Evolutionary conservation across 148 eudicot species (phyloP), one percentile per base, ranked within the genome.

Genomic region (Pouteria glomerata): DNA sequence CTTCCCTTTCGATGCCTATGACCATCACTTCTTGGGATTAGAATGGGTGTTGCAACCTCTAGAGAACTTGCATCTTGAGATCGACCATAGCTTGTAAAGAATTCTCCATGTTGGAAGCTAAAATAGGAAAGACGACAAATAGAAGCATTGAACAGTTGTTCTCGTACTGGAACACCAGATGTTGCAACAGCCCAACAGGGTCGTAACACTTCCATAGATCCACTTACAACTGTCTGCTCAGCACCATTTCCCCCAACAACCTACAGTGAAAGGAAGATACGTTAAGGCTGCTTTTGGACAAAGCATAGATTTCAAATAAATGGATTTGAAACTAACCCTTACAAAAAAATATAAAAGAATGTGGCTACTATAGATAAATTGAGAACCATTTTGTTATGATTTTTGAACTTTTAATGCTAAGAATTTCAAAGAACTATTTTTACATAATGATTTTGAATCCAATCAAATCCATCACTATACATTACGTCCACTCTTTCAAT

Each of bases 111-210:
- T 66, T 84, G 92, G 72, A 86, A 79, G 76, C 88, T 92, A 68
- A 92, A 86, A 69, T 87, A 91, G 69, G 96, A 78, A 80, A 85
- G 87, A 75, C 87, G 99, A 69, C 99, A 96, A 41, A 96, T 96
- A 29, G 99, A 92, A 68, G 93, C 99, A 87, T 96, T 96, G 58
- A 96, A 96, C 18, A 96, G 96, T 69, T 92, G 99, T 76, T 96
- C 97, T 58, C 99, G 91, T 53, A 96, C 97, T 42, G 99, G 97
- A 56, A 96, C 97, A 39, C 99, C 99, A 69, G 99, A 96, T 24
- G 97, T 96, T 73, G 99, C 99, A 73, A 96, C 81, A 69, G 99
- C 99, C 99, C 97, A 96, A 77, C 99, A 96, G 67, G 99, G 99
- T 47, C 90, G 90, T 68, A 96, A 88, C 66, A 96, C 96, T 78